These are phyloP conservation scores for Erysimum cheiri DNA, from an alignment of 441 rosid species.

Conservation along the genomic window DNA sequence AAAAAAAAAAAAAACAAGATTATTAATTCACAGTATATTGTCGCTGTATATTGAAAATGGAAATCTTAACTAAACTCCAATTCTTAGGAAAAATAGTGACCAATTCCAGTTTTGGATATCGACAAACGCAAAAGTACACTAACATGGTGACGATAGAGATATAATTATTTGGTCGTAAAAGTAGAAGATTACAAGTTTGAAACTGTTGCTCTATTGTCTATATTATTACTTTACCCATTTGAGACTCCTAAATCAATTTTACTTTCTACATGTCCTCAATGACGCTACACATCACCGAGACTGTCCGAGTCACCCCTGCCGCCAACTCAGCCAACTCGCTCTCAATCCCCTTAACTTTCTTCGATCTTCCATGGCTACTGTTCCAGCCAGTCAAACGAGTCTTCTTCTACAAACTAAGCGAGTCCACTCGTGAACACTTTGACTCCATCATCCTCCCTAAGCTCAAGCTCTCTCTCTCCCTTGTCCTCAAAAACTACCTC, in stretches of 20 bases:
- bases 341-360: slow-evolving; percentile 34
- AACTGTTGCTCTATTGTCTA: neutral
- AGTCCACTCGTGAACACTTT: slow-evolving; percentile 31
- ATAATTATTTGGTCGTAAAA: neutral
- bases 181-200: no score
- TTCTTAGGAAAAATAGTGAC: no score
- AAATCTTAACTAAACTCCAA: no score
- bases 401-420: slow-evolving; percentile 43
- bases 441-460: slow-evolving; percentile 41
- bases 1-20: no score
- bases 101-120: no score
- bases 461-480: slow-evolving; percentile 46
- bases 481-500: slow-evolving; percentile 42
- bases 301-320: slow-evolving; percentile 26
- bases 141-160: no score
- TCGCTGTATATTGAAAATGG: no score
- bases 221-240: neutral
- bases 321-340: slow-evolving; percentile 2
- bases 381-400: slow-evolving; percentile 39
- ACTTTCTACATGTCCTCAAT: neutral
- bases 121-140: no score
- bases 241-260: neutral
- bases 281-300: slow-evolving; percentile 10
- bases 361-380: slow-evolving; percentile 39
- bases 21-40: no score